phyloP scores from a whole-genome alignment of 164 flowering plant genomes.

The Piper longum region DNA sequence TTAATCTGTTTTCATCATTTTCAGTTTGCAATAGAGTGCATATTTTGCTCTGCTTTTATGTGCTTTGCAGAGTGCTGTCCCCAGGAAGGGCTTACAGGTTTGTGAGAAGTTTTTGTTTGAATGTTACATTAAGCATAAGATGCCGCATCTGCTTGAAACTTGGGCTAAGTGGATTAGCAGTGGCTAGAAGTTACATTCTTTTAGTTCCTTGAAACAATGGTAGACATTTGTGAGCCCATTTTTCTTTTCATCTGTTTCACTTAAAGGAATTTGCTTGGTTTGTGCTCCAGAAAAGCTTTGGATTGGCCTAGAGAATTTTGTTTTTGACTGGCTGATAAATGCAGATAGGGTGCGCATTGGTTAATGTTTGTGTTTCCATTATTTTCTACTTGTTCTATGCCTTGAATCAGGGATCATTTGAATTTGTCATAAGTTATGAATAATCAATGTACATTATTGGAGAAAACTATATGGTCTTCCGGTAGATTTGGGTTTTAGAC shows the following conservation, averaged over 20 bases:
- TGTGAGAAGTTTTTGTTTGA: slow-evolving; percentile 3
- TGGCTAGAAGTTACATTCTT: not conserved
- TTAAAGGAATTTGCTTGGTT: slow-evolving; percentile 3
- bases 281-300: slow-evolving; percentile 77
- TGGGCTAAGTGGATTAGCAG: too few species aligned
- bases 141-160: not conserved
- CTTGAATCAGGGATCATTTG: too few species aligned
- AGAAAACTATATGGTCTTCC: not conserved
- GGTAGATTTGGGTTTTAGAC: too few species aligned
- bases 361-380: not conserved
- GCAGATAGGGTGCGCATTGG: slow-evolving; percentile 74
- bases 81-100: slow-evolving; percentile 95
- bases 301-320: slow-evolving; percentile 97
- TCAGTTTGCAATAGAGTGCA: slow-evolving; percentile 99
- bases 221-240: not conserved
- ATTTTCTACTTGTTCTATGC: too few species aligned
- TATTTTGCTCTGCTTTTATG: slow-evolving; percentile 97
- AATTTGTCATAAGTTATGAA: too few species aligned
- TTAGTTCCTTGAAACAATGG: not conserved
- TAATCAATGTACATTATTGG: too few species aligned
- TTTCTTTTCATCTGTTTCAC: slow-evolving; percentile 1
- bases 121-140: not conserved
- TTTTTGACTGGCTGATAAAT: slow-evolving; percentile 96
- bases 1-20: not conserved
- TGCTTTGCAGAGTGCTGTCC: slow-evolving; percentile 98